Conservation (phyloP, 148 eudicot genomes). For the Diospyros kaki region DNA sequence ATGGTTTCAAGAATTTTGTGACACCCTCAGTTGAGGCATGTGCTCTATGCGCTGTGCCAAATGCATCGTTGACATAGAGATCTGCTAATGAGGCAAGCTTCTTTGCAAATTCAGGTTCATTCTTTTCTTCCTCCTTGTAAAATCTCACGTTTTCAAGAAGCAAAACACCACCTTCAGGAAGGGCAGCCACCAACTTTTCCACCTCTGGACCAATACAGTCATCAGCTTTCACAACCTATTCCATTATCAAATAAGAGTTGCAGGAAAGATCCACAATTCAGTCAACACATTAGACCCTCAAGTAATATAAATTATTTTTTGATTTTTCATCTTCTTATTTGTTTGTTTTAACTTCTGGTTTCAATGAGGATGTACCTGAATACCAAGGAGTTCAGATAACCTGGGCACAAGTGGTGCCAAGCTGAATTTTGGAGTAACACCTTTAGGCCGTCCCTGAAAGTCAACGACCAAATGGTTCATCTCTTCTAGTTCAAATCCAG, state of each 20-base stretch:
- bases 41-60: conserved; percentile 96
- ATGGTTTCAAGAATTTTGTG: conserved; percentile 82
- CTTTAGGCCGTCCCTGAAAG: conserved; percentile 81
- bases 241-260: not conserved
- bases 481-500: conserved; percentile 4
- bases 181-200: conserved; percentile 72
- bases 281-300: not conserved
- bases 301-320: not conserved
- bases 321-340: not conserved
- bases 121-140: conserved; percentile 91
- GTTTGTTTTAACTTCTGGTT: not conserved
- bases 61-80: conserved; percentile 86
- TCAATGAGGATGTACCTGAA: conserved; percentile 45
- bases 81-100: conserved; percentile 95
- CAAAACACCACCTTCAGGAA: conserved; percentile 87
- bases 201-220: conserved; percentile 92
- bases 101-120: conserved; percentile 90
- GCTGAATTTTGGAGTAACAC: conserved; percentile 92
- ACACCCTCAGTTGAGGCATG: conserved; percentile 98
- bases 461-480: not conserved
- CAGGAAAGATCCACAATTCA: conserved; percentile 10
- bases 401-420: conserved; percentile 90
- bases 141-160: conserved; percentile 90
- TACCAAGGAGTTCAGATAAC: conserved; percentile 81
- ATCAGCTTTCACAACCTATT: conserved; percentile 85